Base-by-base conservation (phyloP, 768 basidiomycete genomes). In the Phylloporus sp. region DNA sequence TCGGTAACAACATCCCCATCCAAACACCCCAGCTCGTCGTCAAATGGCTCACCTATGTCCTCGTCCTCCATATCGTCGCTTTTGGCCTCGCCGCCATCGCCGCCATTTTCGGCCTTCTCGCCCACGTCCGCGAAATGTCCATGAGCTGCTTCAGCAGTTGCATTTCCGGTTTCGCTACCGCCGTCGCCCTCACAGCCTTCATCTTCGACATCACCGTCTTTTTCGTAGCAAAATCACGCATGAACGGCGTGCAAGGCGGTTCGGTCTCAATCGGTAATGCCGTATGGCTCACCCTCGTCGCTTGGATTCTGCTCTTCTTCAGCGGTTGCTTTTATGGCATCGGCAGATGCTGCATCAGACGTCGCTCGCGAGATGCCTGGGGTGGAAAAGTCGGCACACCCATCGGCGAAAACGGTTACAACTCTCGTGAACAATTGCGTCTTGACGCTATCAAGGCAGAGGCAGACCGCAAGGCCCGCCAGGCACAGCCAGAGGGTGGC, bases 21-120 rank as follows among this genome's bases (percentile, higher is more conserved):
- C 65, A 90, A 55, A 89, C 97, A 41, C 91, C 93, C 2, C 71
- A 81, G 46, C 79, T 90, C 6, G 77, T 83, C 40, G 86, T 93
- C 50, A 95, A 96, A 71, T 97, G 94, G 90, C 72, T 97, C 61
- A 98, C 96, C 9, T 95, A 95, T 60, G 84, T 82, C 20, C 82
- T 99, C 54, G 81, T 97, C 53, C 77, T 98, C 14, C 94, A 98
- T 63, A 81, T 96, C 49, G 82, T 92, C 47, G 95, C 90, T 14
- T 81, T 97, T 46, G 78, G 66, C 11, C 75, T 86, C 28, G 79
- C 90, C 9, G 84, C 77, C 13, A 71, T 79, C 22, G 79, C 90
- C 3, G 75, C 88, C 23, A 42, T 93, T 28, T 88, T 95, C 53
- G 93, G 92, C 32, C 76, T 94, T 15, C 77, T 96, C 28, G 90